Conservation (phyloP, 176 grass and related monocot species). For the Pontederia paniculata region DNA sequence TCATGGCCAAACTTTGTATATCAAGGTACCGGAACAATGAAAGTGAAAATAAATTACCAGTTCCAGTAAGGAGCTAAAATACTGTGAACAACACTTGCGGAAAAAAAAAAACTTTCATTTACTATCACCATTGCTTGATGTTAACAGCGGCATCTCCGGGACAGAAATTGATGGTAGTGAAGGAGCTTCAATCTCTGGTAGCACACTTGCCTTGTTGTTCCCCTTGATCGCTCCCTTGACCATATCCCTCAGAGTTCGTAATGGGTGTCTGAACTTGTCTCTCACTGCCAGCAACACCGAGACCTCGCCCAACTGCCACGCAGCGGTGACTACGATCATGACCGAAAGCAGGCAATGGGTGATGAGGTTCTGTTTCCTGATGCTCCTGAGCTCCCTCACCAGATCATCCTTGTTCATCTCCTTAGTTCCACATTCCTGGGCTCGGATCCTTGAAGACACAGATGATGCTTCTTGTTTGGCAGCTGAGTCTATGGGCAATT, state of each 20-base stretch:
- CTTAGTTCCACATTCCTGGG: background rate
- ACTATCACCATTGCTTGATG: background rate
- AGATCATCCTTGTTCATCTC: slow-evolving; percentile 16
- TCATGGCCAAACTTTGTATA: too few relatives aligned
- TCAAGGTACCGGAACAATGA: too few relatives aligned
- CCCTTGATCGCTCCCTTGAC: slow-evolving; percentile 14
- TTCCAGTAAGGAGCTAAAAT: background rate
- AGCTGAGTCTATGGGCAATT: background rate
- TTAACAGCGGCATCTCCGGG: background rate
- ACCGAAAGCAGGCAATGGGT: slow-evolving; percentile 31
- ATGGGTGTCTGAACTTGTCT: slow-evolving; percentile 21
- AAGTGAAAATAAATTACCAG: too few relatives aligned
- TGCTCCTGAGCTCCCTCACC: slow-evolving; percentile 17
- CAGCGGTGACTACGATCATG: slow-evolving; percentile 16
- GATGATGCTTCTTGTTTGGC: background rate
- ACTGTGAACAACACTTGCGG: background rate
- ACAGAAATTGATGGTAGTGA: slow-evolving; percentile 3
- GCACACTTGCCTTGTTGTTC: background rate
- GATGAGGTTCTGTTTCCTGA: slow-evolving; percentile 30
- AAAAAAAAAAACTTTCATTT: slow-evolving; percentile 1
- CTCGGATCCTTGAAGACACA: background rate
- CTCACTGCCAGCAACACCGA: slow-evolving; percentile 14
- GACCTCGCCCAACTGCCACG: slow-evolving; percentile 31
- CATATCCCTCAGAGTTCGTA: slow-evolving; percentile 18
- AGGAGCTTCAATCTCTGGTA: slow-evolving; percentile 4